Conservation (phyloP, 257 asterid genomes). For the Solanum chmielewskii region DNA sequence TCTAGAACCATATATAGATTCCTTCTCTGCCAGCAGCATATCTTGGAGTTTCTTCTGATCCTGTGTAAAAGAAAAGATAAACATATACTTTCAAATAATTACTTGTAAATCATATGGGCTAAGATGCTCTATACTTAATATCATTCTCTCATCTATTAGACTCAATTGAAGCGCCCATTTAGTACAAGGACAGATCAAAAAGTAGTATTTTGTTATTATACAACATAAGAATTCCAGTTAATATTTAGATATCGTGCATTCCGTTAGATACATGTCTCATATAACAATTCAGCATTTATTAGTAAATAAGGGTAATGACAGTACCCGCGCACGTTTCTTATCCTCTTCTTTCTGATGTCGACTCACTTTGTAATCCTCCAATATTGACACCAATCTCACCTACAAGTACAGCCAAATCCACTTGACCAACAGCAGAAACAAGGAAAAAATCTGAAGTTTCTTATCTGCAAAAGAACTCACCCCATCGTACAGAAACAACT, state of each 20-base stretch:
- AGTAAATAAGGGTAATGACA: neutral
- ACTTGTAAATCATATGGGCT: neutral
- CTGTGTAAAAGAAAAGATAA: constrained; percentile 19
- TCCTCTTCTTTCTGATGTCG: constrained; percentile 75
- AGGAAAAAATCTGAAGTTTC: neutral
- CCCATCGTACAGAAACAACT: constrained; percentile 78
- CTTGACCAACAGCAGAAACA: neutral
- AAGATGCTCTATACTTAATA: neutral
- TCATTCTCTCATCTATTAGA: neutral
- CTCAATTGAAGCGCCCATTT: neutral
- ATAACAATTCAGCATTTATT: neutral
- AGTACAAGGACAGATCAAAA: neutral
- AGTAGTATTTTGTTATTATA: neutral
- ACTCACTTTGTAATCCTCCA: constrained; percentile 77
- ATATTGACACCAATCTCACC: constrained; percentile 80
- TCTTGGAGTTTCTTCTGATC: constrained; percentile 88
- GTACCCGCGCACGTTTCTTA: constrained; percentile 76
- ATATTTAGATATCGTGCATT: neutral
- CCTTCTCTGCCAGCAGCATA: constrained; percentile 79
- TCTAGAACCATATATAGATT: constrained; percentile 72
- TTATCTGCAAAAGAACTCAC: constrained; percentile 33
- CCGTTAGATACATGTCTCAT: neutral
- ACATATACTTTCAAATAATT: neutral
- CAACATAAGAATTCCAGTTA: neutral
- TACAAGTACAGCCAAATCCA: constrained; percentile 7